Evolutionary conservation across 169 alveolate genomes (phyloP).

Genomic region (Plasmodium berghei): DNA sequence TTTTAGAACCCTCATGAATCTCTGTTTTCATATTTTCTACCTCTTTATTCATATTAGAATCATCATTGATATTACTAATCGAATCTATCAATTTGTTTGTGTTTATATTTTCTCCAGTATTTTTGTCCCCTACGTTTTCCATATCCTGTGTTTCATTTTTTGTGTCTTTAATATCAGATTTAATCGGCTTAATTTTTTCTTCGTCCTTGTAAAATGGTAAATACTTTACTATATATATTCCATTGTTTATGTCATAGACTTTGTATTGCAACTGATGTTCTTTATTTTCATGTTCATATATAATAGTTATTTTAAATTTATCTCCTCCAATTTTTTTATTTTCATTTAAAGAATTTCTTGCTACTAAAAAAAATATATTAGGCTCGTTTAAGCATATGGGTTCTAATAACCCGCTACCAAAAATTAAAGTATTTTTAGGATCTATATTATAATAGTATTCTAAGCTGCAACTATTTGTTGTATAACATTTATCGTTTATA

Average conservation of each 20-base stretch:
- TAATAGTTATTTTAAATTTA: conserved; percentile 47
- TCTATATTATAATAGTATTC: conserved; percentile 63
- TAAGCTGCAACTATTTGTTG: conserved; percentile 53
- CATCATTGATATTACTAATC: background rate
- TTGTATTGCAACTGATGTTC: conserved; percentile 25
- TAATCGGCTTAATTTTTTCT: background rate
- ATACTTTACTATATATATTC: conserved; percentile 56
- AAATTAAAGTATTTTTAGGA: conserved; percentile 41
- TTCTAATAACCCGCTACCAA: conserved; percentile 70
- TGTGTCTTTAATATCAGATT: background rate
- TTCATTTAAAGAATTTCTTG: conserved; percentile 59
- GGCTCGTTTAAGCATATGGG: conserved; percentile 53
- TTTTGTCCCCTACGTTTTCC: background rate
- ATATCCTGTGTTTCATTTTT: background rate
- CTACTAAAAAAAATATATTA: conserved; percentile 48
- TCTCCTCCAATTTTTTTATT: conserved; percentile 69
- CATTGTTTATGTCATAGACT: conserved; percentile 53
- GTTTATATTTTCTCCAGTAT: background rate
- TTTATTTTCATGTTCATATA: conserved; percentile 23
- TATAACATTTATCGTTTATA: conserved; percentile 69
- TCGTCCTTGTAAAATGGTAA: conserved; percentile 22
- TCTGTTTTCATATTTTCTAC: background rate
- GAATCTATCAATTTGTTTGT: no score
- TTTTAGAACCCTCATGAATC: background rate
- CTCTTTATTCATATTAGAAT: background rate